Conservation (phyloP, 345 rosid genomes). For the Eucalyptus microcorys region DNA sequence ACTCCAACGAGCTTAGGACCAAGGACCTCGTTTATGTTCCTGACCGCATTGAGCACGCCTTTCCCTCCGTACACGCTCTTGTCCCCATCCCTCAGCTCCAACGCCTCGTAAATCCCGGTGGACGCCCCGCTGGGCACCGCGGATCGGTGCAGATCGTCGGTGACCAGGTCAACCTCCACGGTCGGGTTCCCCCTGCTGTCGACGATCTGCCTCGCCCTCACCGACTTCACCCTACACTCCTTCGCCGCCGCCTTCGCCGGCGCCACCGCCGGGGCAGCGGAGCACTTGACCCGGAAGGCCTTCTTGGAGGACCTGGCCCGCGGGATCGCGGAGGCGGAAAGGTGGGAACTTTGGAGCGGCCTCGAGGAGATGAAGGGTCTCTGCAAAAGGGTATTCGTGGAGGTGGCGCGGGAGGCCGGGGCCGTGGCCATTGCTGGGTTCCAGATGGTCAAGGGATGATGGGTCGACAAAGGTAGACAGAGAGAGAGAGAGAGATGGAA, state of each 20-base stretch:
- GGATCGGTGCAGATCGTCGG: conserved; percentile 70
- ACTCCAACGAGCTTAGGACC: conserved; percentile 86
- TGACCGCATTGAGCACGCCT: conserved; percentile 77
- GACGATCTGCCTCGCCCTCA: conserved; percentile 93
- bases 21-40: conserved; percentile 58
- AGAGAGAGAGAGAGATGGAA: too few species aligned
- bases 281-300: conserved; percentile 25
- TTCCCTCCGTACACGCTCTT: conserved; percentile 79
- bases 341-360: conserved; percentile 2
- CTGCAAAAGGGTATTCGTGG: not conserved
- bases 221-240: conserved; percentile 54
- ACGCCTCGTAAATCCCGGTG: conserved; percentile 93
- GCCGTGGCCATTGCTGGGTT: conserved; percentile 40
- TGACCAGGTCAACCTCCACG: conserved; percentile 90
- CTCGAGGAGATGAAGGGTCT: conserved; percentile 16
- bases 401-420: not conserved
- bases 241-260: not conserved
- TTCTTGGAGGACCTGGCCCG: not conserved
- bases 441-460: not conserved
- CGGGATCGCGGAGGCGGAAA: not conserved
- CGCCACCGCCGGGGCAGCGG: conserved; percentile 11
- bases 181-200: conserved; percentile 99
- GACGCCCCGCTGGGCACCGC: conserved; percentile 99
- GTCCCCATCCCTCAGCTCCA: conserved; percentile 93
- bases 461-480: not conserved